Evolutionary conservation across 257 asterid genomes (phyloP).

Genomic region (Rhazya stricta): DNA sequence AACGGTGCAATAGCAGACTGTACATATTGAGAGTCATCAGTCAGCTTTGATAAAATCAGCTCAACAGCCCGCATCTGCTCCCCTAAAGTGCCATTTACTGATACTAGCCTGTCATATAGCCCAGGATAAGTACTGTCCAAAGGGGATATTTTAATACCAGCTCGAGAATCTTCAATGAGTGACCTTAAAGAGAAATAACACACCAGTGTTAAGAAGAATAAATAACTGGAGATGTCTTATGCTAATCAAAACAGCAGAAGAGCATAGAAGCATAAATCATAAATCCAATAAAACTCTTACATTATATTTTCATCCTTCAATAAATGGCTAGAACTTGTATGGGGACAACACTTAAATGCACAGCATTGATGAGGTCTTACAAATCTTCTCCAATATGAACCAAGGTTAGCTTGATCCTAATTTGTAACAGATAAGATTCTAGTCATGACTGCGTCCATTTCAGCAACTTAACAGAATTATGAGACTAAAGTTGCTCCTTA

Average conservation of each 20-base stretch:
- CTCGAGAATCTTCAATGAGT: slow-evolving; percentile 21
- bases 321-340: not conserved
- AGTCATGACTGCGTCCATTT: not conserved
- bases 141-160: slow-evolving; percentile 22
- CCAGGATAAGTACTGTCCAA: slow-evolving; percentile 18
- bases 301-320: not conserved
- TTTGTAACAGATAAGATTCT: not conserved
- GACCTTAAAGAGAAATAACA: slow-evolving; percentile 24
- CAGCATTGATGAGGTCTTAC: not conserved
- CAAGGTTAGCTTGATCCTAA: not conserved
- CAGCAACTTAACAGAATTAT: not conserved
- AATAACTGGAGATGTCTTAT: not conserved
- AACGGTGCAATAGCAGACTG: slow-evolving; percentile 13
- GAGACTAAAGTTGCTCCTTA: not conserved
- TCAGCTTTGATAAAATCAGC: slow-evolving; percentile 16
- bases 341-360: not conserved
- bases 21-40: slow-evolving; percentile 16
- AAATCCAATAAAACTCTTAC: not conserved
- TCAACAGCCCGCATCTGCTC: slow-evolving; percentile 26
- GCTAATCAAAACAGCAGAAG: not conserved
- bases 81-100: slow-evolving; percentile 16
- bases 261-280: not conserved
- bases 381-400: not conserved
- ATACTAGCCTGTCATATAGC: slow-evolving; percentile 17
- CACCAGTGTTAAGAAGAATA: not conserved